Conservation (phyloP, 1,284 basidiomycete genomes). For the Grifola frondosa region DNA sequence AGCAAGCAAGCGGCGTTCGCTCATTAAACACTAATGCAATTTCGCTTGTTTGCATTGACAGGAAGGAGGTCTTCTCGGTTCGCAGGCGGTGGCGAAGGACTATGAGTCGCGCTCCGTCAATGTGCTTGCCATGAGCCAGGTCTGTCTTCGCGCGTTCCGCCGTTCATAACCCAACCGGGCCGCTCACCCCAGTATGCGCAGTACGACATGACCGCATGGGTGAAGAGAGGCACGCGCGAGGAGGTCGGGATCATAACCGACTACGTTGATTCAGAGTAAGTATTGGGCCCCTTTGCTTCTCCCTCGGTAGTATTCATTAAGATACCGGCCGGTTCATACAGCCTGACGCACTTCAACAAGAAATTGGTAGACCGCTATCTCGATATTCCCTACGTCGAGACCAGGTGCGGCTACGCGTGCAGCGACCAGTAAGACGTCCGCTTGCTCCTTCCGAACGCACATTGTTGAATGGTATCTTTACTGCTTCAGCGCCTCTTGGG, state of each 20-base stretch:
- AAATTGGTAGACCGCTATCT: conserved; percentile 76
- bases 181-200: conserved; percentile 29
- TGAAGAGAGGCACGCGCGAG: conserved; percentile 86
- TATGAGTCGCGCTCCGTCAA: conserved; percentile 67
- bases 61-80: conserved; percentile 95
- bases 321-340: no score
- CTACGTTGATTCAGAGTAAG: conserved; percentile 69
- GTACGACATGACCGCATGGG: conserved; percentile 98
- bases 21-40: no score
- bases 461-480: conserved; percentile 21
- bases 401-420: conserved; percentile 93
- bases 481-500: conserved; percentile 72
- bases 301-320: no score
- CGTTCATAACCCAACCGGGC: no score
- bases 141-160: no score
- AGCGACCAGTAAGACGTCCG: conserved; percentile 72
- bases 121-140: conserved; percentile 89
- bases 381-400: conserved; percentile 75
- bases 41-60: conserved; percentile 32
- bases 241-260: conserved; percentile 91
- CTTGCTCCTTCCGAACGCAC: conserved; percentile 17
- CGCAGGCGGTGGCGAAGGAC: conserved; percentile 83
- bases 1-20: no score
- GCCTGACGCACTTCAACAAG: conserved; percentile 81
- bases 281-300: no score